Percentiles rank a stretch among this genome's conserved stretches.
Conservation (phyloP, 2,329 filamentous ascomycete species). For the Colletotrichum karsti region DNA sequence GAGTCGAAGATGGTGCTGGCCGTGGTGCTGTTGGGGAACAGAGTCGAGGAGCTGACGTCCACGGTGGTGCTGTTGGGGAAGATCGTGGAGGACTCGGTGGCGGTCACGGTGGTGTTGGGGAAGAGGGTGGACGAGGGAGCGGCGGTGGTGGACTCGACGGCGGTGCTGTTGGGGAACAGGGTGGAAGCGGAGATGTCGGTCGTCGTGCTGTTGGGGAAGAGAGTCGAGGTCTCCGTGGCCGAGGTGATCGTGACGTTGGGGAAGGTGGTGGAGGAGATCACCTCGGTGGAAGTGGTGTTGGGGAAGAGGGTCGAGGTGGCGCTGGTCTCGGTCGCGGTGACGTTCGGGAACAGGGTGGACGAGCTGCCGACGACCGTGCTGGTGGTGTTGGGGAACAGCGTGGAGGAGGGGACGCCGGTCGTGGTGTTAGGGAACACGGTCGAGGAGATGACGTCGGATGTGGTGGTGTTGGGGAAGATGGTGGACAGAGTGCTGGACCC, state of each 20-base stretch:
- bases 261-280: background rate
- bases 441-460: background rate
- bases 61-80: background rate
- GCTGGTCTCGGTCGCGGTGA: background rate
- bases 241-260: constrained; percentile 1
- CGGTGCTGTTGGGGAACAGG: constrained; percentile 3
- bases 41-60: background rate
- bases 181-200: background rate
- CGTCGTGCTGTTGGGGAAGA: background rate
- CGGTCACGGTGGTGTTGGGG: constrained; percentile 7
- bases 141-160: background rate
- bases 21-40: background rate
- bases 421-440: constrained; percentile 1
- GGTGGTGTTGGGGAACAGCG: constrained; percentile 12
- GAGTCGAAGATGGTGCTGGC: background rate
- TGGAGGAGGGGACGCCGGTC: background rate
- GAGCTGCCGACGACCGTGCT: background rate
- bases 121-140: constrained; percentile 1
- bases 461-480: background rate
- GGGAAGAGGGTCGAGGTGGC: background rate
- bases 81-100: background rate
- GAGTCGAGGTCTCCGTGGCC: background rate
- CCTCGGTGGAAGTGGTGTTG: background rate
- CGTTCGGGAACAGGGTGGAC: background rate
- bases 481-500: background rate